Evolutionary conservation across 371 early-diverging fungal species (phyloP).

Genomic region (Phascolomyces articulosus): DNA sequence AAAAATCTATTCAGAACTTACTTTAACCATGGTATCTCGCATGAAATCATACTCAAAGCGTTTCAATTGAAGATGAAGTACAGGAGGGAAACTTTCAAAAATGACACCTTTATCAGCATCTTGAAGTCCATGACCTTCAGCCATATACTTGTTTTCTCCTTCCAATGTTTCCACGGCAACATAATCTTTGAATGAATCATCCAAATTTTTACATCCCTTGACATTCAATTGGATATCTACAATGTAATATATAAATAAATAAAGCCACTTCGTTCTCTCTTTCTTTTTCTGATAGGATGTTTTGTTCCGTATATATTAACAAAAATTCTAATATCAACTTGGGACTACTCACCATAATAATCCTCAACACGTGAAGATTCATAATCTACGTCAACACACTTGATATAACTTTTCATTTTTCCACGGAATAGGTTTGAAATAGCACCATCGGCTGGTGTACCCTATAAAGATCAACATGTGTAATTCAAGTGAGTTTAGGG

Average conservation of each 20-base stretch:
- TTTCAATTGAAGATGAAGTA: constrained; percentile 97
- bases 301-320: no score
- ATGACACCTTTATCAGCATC: constrained; percentile 96
- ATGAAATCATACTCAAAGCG: constrained; percentile 97
- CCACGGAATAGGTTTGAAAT: constrained; percentile 91
- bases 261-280: not conserved
- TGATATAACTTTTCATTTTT: constrained; percentile 94
- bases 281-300: not conserved
- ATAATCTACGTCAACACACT: constrained; percentile 91
- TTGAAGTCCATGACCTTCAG: constrained; percentile 96
- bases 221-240: constrained; percentile 94
- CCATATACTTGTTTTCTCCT: constrained; percentile 97
- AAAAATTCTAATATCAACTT: no score
- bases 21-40: constrained; percentile 91
- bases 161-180: constrained; percentile 89
- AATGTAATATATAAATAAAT: no score
- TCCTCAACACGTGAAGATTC: constrained; percentile 91
- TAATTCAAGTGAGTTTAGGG: no score
- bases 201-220: constrained; percentile 85
- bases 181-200: constrained; percentile 93
- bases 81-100: constrained; percentile 94
- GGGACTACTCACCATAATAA: constrained; percentile 48
- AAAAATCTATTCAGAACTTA: constrained; percentile 24
- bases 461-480: no score
- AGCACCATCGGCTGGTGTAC: constrained; percentile 90